phyloP scores from a whole-genome alignment of 2,329 filamentous ascomycete genomes.

The Tolypocladium cylindrosporum region DNA sequence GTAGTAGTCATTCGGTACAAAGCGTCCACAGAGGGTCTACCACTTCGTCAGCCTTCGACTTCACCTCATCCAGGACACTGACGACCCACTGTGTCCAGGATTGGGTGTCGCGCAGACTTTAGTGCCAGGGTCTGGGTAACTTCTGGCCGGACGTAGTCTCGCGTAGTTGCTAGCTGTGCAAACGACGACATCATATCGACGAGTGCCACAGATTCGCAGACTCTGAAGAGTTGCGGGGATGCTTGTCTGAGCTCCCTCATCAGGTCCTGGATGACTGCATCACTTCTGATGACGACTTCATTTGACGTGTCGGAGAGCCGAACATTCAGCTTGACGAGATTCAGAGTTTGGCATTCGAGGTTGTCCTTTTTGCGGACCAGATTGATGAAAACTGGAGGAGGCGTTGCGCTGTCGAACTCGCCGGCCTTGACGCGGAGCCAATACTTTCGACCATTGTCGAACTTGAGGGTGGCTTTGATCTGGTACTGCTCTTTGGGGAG shows the following conservation, averaged over 20 bases:
- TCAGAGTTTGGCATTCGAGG: constrained; percentile 80
- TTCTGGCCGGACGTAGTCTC: constrained; percentile 53
- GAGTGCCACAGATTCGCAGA: constrained; percentile 78
- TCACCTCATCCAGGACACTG: constrained; percentile 2
- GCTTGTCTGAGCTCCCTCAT: constrained; percentile 62
- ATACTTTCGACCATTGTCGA: constrained; percentile 68
- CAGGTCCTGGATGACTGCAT: constrained; percentile 62
- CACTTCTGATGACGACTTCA: constrained; percentile 75
- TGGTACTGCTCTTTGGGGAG: constrained; percentile 39
- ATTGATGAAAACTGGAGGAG: constrained; percentile 72
- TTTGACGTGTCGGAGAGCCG: constrained; percentile 72
- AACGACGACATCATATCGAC: constrained; percentile 80
- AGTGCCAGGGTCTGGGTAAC: constrained; percentile 61
- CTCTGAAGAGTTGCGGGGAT: constrained; percentile 65
- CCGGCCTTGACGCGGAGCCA: constrained; percentile 57
- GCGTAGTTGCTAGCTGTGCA: constrained; percentile 58
- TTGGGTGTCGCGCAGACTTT: constrained; percentile 66
- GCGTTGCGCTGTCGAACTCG: constrained; percentile 48
- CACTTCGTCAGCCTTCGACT: neutral
- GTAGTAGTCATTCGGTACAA: constrained; percentile 85
- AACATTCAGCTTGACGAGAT: constrained; percentile 70
- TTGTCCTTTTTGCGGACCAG: constrained; percentile 59
- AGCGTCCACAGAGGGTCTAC: constrained; percentile 53
- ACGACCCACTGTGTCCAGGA: constrained; percentile 53
- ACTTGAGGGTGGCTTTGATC: constrained; percentile 59